Percentiles rank a stretch among this genome's conserved stretches.
Conservation (phyloP, 352 stramenopile species). For the Peronospora farinosa region DNA sequence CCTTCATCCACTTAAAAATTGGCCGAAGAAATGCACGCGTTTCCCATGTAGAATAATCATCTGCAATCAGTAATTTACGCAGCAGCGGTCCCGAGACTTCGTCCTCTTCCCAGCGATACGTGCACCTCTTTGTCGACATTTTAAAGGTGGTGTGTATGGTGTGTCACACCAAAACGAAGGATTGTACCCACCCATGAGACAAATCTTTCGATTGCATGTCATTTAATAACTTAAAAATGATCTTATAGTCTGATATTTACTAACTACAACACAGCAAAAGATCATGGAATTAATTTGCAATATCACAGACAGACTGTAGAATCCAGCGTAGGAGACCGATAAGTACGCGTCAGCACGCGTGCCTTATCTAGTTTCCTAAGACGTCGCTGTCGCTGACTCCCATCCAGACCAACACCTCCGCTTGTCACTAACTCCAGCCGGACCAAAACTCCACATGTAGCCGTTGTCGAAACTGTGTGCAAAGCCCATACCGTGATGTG, state of each 20-base stretch:
- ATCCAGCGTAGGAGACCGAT: too few species aligned
- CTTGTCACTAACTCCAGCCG: too few species aligned
- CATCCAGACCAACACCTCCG: constrained; percentile 47
- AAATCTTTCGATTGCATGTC: neutral
- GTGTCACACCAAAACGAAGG: neutral
- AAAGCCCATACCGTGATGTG: constrained; percentile 86
- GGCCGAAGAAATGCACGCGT: constrained; percentile 60
- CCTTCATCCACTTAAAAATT: constrained; percentile 72
- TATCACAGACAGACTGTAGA: too few species aligned
- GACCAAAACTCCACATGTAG: constrained; percentile 46
- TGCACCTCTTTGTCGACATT: neutral
- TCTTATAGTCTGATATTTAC: too few species aligned
- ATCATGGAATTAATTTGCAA: too few species aligned
- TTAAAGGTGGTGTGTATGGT: neutral
- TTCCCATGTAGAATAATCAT: constrained; percentile 35
- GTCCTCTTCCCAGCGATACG: constrained; percentile 29
- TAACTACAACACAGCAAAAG: too few species aligned
- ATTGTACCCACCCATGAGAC: too few species aligned
- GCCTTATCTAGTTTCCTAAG: too few species aligned
- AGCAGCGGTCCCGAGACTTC: constrained; percentile 25
- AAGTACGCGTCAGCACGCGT: too few species aligned
- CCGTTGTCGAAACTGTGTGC: constrained; percentile 58
- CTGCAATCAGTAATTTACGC: constrained; percentile 15
- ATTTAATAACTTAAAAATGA: too few species aligned
- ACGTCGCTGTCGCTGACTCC: constrained; percentile 29